Evolutionary conservation across 805 yeast species (phyloP).

Genomic region (Ogataea degrootiae): DNA sequence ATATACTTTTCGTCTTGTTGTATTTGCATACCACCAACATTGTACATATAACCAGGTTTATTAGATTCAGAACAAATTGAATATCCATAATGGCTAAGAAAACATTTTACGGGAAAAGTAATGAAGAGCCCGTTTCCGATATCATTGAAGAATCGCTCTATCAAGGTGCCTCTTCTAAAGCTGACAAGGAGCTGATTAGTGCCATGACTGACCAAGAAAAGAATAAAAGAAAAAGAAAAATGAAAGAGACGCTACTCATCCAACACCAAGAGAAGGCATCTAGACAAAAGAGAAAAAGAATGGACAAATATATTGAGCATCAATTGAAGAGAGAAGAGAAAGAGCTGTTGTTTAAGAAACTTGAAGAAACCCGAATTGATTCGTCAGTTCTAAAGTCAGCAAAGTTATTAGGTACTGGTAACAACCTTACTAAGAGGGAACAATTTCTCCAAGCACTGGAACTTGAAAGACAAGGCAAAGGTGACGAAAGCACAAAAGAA

Average conservation of each 20-base stretch:
- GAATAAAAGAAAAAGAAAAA: constrained; percentile 55
- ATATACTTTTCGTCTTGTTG: too few species aligned
- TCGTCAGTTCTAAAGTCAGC: constrained; percentile 66
- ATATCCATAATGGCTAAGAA: constrained; percentile 7
- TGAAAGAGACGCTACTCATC: constrained; percentile 52
- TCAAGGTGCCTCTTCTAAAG: background rate
- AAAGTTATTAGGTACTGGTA: constrained; percentile 72
- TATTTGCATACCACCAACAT: background rate
- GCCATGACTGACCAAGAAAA: constrained; percentile 61
- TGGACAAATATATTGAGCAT: constrained; percentile 90
- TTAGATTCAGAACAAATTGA: background rate
- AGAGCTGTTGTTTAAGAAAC: constrained; percentile 66
- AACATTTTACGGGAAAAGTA: constrained; percentile 10
- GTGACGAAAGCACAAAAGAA: constrained; percentile 53
- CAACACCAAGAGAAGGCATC: constrained; percentile 69
- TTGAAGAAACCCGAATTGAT: constrained; percentile 65
- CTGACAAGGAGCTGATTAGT: constrained; percentile 41
- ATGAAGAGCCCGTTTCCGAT: background rate
- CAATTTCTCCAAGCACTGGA: constrained; percentile 70
- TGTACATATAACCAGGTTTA: background rate
- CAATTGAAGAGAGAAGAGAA: constrained; percentile 87
- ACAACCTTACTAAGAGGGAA: constrained; percentile 55
- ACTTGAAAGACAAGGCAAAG: constrained; percentile 68
- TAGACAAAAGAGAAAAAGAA: constrained; percentile 64
- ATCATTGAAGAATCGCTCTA: background rate